Percentiles rank a stretch among this genome's conserved stretches.
These are phyloP conservation scores for Cladorrhinum samala DNA, from an alignment of 495 filamentous ascomycete species.

Conservation along the genomic window DNA sequence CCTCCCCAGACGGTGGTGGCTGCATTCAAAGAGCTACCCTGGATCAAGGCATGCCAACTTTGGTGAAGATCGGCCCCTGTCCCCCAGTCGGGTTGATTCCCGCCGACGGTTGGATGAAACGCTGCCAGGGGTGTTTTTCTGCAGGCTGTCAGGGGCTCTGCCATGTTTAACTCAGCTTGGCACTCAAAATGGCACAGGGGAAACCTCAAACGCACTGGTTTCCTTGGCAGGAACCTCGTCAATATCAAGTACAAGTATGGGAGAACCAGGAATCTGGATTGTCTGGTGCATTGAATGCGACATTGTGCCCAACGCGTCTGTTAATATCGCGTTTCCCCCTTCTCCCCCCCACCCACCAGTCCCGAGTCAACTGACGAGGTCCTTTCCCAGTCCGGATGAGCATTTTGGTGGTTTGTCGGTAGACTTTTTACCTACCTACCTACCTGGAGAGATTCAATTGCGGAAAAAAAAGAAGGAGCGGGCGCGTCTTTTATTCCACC, in stretches of 20 bases:
- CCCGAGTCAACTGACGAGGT: neutral
- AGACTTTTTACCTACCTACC: no score
- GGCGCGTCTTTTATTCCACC: no score
- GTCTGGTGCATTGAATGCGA: neutral
- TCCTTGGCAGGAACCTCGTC: conserved; percentile 25
- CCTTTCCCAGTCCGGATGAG: neutral
- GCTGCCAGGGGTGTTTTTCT: conserved; percentile 7
- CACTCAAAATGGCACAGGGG: conserved; percentile 8
- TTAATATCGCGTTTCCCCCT: neutral
- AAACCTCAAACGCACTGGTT: no score
- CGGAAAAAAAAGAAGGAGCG: no score
- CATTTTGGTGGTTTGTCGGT: neutral
- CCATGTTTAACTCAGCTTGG: conserved; percentile 17
- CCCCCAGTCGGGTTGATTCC: conserved; percentile 13
- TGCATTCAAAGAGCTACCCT: conserved; percentile 10
- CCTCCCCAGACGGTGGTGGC: conserved; percentile 1
- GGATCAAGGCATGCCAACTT: neutral
- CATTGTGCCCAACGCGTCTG: neutral
- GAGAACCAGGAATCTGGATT: conserved; percentile 1
- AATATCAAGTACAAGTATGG: conserved; percentile 10
- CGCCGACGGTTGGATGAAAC: conserved; percentile 12
- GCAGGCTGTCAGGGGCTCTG: conserved; percentile 9
- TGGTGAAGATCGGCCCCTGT: neutral
- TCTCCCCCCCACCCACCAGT: neutral
- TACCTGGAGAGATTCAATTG: no score